Evolutionary conservation across 164 flowering plant genomes (phyloP).

Genomic region (Chimonanthus praecox): DNA sequence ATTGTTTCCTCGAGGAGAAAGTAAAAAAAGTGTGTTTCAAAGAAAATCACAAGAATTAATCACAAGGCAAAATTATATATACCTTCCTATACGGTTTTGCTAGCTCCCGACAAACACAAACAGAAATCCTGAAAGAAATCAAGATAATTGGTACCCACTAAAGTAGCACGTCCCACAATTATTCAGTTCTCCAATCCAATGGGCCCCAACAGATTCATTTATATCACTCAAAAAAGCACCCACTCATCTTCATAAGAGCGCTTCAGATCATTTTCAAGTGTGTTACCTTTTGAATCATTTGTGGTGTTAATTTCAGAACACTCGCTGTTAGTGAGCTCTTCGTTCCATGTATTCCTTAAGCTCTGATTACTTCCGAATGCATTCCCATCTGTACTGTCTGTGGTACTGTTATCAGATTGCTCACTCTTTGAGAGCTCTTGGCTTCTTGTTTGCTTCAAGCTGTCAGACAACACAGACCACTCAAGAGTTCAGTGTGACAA

Average conservation of each 20-base stretch:
- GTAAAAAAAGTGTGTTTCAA: no score
- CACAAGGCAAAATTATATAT: no score
- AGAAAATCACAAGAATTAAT: no score
- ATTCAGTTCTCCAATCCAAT: no score
- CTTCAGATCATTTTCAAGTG: slow-evolving; percentile 7
- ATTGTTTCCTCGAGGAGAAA: no score
- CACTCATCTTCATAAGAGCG: slow-evolving; percentile 43
- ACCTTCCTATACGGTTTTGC: no score
- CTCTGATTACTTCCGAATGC: background rate
- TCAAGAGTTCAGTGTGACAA: slow-evolving; percentile 27
- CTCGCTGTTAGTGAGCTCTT: no score
- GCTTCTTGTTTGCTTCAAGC: slow-evolving; percentile 13
- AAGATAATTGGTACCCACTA: background rate
- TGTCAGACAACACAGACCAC: slow-evolving; percentile 14
- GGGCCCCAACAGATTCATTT: background rate
- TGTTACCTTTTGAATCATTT: no score
- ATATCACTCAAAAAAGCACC: slow-evolving; percentile 16
- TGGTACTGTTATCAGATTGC: slow-evolving; percentile 3
- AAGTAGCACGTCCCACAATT: background rate
- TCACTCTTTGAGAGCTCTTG: slow-evolving; percentile 19
- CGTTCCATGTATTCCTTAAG: no score
- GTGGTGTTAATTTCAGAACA: no score
- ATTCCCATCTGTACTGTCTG: slow-evolving; percentile 12
- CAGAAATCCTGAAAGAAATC: no score
- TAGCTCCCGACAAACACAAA: no score